Base-by-base conservation (phyloP, 2,329 filamentous ascomycete species). In the Sclerotinia trifoliorum region DNA sequence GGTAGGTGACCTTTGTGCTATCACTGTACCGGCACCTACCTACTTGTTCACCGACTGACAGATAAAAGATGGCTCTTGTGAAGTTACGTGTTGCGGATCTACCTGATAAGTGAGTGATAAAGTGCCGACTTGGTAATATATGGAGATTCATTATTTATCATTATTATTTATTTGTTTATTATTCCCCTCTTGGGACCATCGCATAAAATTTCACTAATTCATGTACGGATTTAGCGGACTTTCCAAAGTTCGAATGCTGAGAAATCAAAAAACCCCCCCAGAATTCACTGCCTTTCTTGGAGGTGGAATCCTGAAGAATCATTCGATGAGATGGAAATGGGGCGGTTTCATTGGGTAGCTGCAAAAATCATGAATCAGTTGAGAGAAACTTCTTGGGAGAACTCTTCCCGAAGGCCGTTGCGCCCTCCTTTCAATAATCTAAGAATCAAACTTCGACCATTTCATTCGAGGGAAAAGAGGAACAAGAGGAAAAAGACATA, bases 211-310 rank as follows among this genome's bases (percentile, higher is more conserved):
- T 39, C 11, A 32, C 49, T 65, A 55, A 19, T 13, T 32, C 21
- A 11, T n/a, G 39, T 46, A 11, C 39, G 63, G 52, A 65, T 19
- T 57, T 65, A 65, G 63, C 63, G 63, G 63, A 46, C 17, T 49
- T 65, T 35, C 39, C 46, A 26, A 49, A 26, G 24, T 26, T 35
- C 24, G 21, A 26, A 26, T 65, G 63, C 63, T 65, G 63, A 65
- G 63, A 65, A 65, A 65, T 65, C 63, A 65, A 58, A 42, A 65
- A 21, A 15, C 15, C 39, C 5, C 39, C n/a, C n/a, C 29, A 52
- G 32, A 29, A 65, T 48, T 48, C 42, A 46, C 57, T 61, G 62
- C 62, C 62, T 49, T 49, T 65, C 62, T 65, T 44, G 26, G 39
- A 24, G 15, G 6, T 55, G 19, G 57, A 61, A 61, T n/a, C 26